Percentiles rank a stretch among this genome's conserved stretches.
Conservation (phyloP, 2,329 filamentous ascomycete genomes). For the Ascochyta pisi region DNA sequence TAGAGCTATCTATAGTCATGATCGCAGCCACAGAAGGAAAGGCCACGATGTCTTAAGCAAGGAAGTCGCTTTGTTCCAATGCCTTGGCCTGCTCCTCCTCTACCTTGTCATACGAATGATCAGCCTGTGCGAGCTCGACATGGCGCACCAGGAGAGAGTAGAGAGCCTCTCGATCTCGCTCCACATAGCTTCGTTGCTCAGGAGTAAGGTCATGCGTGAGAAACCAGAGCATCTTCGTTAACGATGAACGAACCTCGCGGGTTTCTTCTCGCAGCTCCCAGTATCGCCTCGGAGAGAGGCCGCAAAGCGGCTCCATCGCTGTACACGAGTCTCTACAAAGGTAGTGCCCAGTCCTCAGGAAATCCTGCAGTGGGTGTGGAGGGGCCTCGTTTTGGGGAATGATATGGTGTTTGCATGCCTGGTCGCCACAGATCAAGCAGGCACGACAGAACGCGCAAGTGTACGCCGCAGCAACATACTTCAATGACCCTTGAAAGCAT, state of each 20-base stretch:
- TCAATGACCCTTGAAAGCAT: neutral
- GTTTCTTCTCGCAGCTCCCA: slow-evolving; percentile 4
- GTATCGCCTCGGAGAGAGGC: slow-evolving; percentile 1
- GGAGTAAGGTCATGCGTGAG: neutral
- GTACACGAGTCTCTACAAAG: neutral
- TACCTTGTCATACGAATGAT: neutral
- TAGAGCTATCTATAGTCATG: neutral
- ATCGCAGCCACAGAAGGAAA: neutral
- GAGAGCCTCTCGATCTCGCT: neutral
- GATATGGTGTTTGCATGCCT: neutral
- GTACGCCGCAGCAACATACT: neutral
- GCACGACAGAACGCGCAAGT: slow-evolving; percentile 3
- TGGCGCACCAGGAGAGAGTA: neutral
- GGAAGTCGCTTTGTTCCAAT: neutral
- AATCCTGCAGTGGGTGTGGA: neutral
- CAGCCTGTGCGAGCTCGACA: neutral
- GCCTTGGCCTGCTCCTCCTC: neutral
- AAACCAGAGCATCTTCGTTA: neutral
- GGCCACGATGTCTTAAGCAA: neutral
- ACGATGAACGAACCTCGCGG: neutral
- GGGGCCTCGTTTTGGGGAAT: neutral
- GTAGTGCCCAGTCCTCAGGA: neutral
- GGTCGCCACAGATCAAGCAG: neutral
- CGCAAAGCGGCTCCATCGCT: neutral
- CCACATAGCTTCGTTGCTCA: neutral